Conservation (phyloP, 177 flowering plant genomes). For the Vitis hybrid region DNA sequence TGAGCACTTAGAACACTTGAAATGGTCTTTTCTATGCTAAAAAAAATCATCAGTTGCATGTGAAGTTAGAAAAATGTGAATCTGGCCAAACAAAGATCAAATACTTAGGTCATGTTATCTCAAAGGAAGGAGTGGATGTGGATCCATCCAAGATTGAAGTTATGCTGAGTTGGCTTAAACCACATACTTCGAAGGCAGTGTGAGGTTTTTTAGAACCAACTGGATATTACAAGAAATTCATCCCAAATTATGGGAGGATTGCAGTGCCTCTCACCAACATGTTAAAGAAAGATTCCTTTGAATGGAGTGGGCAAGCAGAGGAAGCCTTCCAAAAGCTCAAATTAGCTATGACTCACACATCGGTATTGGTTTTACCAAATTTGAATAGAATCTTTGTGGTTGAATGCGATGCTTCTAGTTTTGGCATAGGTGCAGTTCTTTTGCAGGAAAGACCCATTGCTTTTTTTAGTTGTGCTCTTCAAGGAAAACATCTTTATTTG, state of each 20-base stretch:
- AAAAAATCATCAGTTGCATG: too few species aligned
- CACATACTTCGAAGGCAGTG: not conserved
- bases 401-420: slow-evolving; percentile 4
- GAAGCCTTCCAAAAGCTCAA: not conserved
- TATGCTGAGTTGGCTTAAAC: slow-evolving; percentile 1
- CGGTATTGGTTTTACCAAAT: slow-evolving; percentile 2
- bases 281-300: not conserved
- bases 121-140: not conserved
- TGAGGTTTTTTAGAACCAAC: not conserved
- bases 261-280: slow-evolving; percentile 2
- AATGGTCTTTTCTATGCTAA: not conserved
- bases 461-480: too few species aligned
- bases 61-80: too few species aligned
- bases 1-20: not conserved
- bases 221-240: slow-evolving; percentile 3
- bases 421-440: slow-evolving; percentile 2
- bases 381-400: not conserved
- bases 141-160: slow-evolving; percentile 6
- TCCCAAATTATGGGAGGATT: slow-evolving; percentile 6
- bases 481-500: too few species aligned
- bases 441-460: too few species aligned
- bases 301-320: not conserved
- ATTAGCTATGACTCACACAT: not conserved
- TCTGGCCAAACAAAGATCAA: not conserved
- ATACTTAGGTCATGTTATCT: slow-evolving; percentile 1